These are phyloP conservation scores for Linnemannia zychae DNA, from an alignment of 192 early-diverging fungal genomes.

Conservation along the genomic window DNA sequence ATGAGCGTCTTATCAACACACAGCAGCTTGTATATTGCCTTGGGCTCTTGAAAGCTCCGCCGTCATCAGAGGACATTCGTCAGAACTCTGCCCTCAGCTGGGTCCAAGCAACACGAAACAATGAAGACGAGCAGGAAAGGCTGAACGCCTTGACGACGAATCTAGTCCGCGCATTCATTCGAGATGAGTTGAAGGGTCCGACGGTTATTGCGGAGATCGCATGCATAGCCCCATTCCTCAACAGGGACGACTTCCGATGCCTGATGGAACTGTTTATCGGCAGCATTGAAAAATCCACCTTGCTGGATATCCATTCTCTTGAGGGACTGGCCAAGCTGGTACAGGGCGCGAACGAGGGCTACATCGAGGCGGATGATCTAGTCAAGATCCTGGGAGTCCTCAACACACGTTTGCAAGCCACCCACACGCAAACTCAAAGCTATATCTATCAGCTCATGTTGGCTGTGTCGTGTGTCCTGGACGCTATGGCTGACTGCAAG, in stretches of 20 bases:
- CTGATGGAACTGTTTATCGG: slow-evolving; percentile 13
- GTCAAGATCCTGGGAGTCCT: slow-evolving; percentile 19
- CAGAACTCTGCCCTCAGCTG: slow-evolving; percentile 19
- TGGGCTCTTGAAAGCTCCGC: slow-evolving; percentile 15
- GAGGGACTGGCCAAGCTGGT: slow-evolving; percentile 22
- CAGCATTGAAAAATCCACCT: slow-evolving; percentile 17
- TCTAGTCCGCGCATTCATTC: slow-evolving; percentile 15
- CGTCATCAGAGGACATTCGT: neutral
- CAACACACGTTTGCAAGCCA: slow-evolving; percentile 5
- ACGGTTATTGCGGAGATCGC: slow-evolving; percentile 23
- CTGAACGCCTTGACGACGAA: slow-evolving; percentile 26
- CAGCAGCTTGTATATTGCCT: slow-evolving; percentile 36
- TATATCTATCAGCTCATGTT: slow-evolving; percentile 19
- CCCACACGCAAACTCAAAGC: neutral
- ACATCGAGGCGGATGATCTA: slow-evolving; percentile 19
- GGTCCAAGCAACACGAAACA: slow-evolving; percentile 23
- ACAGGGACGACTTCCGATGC: slow-evolving; percentile 16
- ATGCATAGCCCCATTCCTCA: slow-evolving; percentile 25
- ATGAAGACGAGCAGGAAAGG: slow-evolving; percentile 31
- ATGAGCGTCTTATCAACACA: slow-evolving; percentile 26
- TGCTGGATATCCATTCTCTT: slow-evolving; percentile 13
- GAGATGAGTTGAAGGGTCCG: slow-evolving; percentile 26
- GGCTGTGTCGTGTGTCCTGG: slow-evolving; percentile 3
- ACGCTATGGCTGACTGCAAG: slow-evolving; percentile 15
- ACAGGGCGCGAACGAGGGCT: slow-evolving; percentile 9